Evolutionary conservation across 805 yeast species (phyloP).

Genomic region (Candida andamanensis): DNA sequence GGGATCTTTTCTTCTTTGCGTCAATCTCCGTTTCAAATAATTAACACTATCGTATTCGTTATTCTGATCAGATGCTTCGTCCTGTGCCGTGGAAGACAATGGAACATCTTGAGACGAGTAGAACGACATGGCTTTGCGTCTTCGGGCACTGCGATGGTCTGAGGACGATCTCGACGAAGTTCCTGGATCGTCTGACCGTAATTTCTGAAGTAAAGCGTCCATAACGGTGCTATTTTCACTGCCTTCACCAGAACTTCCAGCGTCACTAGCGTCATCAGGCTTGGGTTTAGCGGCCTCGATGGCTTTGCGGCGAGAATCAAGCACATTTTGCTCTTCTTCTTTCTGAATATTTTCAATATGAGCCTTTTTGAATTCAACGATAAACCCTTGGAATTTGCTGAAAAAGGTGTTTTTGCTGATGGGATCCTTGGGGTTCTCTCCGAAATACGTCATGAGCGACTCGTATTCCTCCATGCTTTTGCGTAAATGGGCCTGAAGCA

Average conservation of each 20-base stretch:
- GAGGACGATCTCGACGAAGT: conserved; percentile 10
- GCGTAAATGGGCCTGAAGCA: conserved; percentile 59
- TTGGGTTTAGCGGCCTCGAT: conserved; percentile 18
- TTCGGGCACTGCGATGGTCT: conserved; percentile 17
- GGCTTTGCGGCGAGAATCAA: conserved; percentile 31
- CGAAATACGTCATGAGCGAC: conserved; percentile 73
- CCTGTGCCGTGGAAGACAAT: conserved; percentile 5
- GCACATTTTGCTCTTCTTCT: conserved; percentile 69
- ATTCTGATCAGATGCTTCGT: conserved; percentile 1
- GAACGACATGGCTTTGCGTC: conserved; percentile 31
- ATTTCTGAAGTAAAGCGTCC: conserved; percentile 26
- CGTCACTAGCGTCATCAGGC: conserved; percentile 3
- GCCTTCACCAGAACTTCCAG: conserved; percentile 7
- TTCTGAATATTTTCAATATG: conserved; percentile 69
- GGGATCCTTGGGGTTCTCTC: conserved; percentile 79
- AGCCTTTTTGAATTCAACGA: conserved; percentile 73
- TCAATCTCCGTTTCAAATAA: conserved; percentile 32
- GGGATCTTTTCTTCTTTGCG: conserved; percentile 22
- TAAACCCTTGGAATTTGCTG: conserved; percentile 72
- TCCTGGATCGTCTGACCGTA: conserved; percentile 25
- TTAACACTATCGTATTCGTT: conserved; percentile 36
- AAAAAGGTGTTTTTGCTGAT: conserved; percentile 67
- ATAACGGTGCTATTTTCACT: conserved; percentile 18
- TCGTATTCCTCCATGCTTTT: conserved; percentile 62
- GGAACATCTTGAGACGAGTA: conserved; percentile 18